Base-by-base conservation (phyloP, 2,329 filamentous ascomycete species). In the Ceratocystiopsis brevicomis region DNA sequence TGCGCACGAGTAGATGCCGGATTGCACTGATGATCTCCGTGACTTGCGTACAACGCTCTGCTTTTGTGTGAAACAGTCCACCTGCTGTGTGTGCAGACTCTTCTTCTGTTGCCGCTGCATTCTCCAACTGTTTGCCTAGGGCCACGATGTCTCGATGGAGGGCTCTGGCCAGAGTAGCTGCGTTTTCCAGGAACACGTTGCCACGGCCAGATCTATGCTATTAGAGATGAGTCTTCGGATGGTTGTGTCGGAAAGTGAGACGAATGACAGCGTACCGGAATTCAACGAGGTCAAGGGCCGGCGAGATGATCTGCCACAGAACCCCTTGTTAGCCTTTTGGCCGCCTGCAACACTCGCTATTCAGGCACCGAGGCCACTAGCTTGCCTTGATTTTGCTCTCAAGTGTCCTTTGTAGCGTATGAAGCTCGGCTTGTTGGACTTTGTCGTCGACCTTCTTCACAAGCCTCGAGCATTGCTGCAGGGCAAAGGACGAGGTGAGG, bases 251-350 rank as follows among this genome's bases (percentile, higher is more conserved):
- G 21, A 13, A 15, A 16, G 8, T 8, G 8, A 2, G 25, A 11
- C 5, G 25, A 2, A 30, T 6, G 25, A 30, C 25, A 30, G 10
- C 25, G 25, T 30, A 30, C 78, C 90, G 90, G 53, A 95, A 71
- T 58, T 94, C 84, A 53, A 94, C 85, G 66, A 94, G 77, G 56
- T 94, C 85, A 54, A 93, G 88, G 11, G 85, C 82, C 1, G 87
- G 87, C 12, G 85, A 86, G 39, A 95, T 78, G 50, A 94, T 84
- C 76, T 84, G 18, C 17, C 14, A 30, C 6, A 30, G 6, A 30
- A n/a, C 21, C 21, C 21, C 21, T 8, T 10, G 25, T 30, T 30
- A 30, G 8, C 25, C 4, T 21, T 21, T 9, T 30, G 25, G 25
- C 4, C 25, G 25, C 10, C 25, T 30, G 25, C 25, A 11, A 30